Evolutionary conservation across 2,329 filamentous ascomycete genomes (phyloP), one percentile per base, ranked within the genome.

Genomic region (Penicillium sp.): DNA sequence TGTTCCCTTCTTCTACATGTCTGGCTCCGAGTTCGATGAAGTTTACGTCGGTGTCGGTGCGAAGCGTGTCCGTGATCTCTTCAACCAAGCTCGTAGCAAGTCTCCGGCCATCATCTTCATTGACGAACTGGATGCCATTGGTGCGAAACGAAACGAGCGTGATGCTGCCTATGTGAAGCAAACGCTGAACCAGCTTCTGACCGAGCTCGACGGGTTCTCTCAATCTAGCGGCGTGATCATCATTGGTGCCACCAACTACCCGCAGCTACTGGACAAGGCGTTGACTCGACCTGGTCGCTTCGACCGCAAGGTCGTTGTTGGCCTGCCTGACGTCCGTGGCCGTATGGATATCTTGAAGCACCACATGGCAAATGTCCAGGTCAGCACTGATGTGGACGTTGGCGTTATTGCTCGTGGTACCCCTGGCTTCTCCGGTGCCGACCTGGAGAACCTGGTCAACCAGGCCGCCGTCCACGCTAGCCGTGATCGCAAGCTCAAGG

Each of bases 1-100:
- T 48, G 93, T 98, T 15, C 93, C 93, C 1, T 98, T 98, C 79
- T 98, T 97, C 79, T 98, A 96, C 80, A 97, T 98, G 92, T 98
- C 93, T 65, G 93, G 93, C 44, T 95, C 89, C 50, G 93, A 98
- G 70, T 98, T 98, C 66, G 93, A 98, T 65, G 93, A 98, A 72
- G 87, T 98, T 45, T 98, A 96, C 65, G 95, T 98, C 31, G 93
- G 93, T 66, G 93, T 98, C 46, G 90, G 91, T 66, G 90, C 90
- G 40, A 95, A 98, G 78, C 88, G 93, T 65, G 92, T 98, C 42
- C 89, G 93, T 51, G 93, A 96, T 55, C 81, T 95, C n/a, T 95
- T 95, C 69, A 75, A 78, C 40, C 83, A 87, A 48, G 92, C 92
- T 57, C 88, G 90, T 59, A 71, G 78, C 56, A 96, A 97, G 75